phyloP scores from a whole-genome alignment of 306 rosid genomes.

The Ormosia semicastrata region DNA sequence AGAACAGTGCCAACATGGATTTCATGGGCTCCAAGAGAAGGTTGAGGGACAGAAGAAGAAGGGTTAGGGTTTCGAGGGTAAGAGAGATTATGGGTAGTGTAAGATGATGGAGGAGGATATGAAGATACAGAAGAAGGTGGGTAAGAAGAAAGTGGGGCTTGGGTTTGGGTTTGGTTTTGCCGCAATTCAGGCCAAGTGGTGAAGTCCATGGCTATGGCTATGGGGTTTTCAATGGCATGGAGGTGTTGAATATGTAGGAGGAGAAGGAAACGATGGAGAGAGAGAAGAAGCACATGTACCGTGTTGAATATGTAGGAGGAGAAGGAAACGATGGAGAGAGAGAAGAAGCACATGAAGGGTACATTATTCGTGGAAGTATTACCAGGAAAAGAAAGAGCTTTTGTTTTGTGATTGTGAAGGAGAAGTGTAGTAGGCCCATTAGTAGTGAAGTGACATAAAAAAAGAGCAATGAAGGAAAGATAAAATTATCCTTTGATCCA shows the following conservation, averaged over 20 bases:
- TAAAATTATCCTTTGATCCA: not conserved
- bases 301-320: not conserved
- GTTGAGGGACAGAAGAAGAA: not conserved
- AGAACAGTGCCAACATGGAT: not conserved
- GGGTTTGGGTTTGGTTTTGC: not conserved
- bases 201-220: constrained; percentile 25
- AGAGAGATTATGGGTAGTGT: constrained; percentile 4
- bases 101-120: not conserved
- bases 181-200: constrained; percentile 21
- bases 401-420: not conserved
- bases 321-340: not conserved
- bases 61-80: constrained; percentile 36
- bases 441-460: not conserved
- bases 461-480: not conserved
- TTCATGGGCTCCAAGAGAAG: not conserved
- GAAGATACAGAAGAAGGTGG: not conserved
- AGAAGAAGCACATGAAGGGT: not conserved
- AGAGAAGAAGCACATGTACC: not conserved
- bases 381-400: not conserved
- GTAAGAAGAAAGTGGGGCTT: not conserved
- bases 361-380: not conserved
- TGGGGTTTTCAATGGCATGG: not conserved
- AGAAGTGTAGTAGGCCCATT: not conserved
- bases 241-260: not conserved
- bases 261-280: not conserved